Conservation (phyloP, 768 basidiomycete genomes). For the Paxillus ammoniavirescens region DNA sequence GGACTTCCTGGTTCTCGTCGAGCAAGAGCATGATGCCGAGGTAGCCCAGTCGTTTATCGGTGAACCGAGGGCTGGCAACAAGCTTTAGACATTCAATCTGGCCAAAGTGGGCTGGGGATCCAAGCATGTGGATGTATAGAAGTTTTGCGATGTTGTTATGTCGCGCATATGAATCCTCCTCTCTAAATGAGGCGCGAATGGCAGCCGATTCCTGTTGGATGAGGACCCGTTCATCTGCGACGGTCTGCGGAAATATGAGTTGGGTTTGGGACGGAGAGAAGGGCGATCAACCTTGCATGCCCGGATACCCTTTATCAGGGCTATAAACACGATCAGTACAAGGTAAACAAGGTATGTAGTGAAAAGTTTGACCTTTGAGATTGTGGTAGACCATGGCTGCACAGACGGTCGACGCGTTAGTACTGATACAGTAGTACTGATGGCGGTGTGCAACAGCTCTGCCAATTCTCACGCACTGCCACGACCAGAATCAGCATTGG, state of each 20-base stretch:
- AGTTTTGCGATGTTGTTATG: slow-evolving; percentile 98
- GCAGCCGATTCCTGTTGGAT: slow-evolving; percentile 98
- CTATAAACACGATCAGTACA: slow-evolving; percentile 43
- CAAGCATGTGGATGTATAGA: slow-evolving; percentile 98
- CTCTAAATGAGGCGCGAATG: slow-evolving; percentile 94
- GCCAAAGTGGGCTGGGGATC: slow-evolving; percentile 97
- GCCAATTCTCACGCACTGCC: no score
- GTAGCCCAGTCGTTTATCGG: slow-evolving; percentile 95
- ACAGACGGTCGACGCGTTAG: background rate
- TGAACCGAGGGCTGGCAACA: slow-evolving; percentile 91
- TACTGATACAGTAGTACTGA: background rate
- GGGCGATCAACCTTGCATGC: slow-evolving; percentile 78
- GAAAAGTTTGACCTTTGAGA: slow-evolving; percentile 62
- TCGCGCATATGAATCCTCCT: slow-evolving; percentile 92
- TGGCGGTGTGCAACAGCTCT: no score
- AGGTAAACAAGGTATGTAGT: background rate
- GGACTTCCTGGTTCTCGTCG: slow-evolving; percentile 96
- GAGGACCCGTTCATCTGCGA: slow-evolving; percentile 95
- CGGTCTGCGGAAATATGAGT: slow-evolving; percentile 59
- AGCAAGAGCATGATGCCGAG: slow-evolving; percentile 96
- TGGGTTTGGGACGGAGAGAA: slow-evolving; percentile 15
- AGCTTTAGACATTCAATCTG: slow-evolving; percentile 97
- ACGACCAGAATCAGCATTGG: no score
- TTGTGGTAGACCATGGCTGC: slow-evolving; percentile 75
- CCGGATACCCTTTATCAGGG: slow-evolving; percentile 97